These are phyloP conservation scores for Colletotrichum sp. DNA, from an alignment of 2,329 filamentous ascomycete species.

Conservation along the genomic window DNA sequence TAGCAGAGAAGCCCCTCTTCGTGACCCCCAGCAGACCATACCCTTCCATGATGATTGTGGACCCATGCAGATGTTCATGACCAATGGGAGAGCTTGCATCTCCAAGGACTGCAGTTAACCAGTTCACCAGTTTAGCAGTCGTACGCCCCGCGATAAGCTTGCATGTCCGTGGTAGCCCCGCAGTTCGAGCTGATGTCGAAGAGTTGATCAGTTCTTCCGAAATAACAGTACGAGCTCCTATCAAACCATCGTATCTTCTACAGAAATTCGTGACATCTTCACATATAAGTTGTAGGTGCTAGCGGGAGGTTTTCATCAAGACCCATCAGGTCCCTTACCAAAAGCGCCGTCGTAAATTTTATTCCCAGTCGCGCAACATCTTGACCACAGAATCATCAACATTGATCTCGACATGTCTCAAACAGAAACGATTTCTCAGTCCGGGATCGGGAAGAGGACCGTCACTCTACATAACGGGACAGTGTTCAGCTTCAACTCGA, in stretches of 20 bases:
- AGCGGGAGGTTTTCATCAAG: fast-evolving
- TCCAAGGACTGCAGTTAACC: neutral
- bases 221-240: neutral
- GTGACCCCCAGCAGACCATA: neutral
- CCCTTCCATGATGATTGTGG: neutral
- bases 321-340: neutral
- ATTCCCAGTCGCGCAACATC: fast-evolving
- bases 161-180: neutral
- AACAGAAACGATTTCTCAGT: neutral
- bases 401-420: slow-evolving; percentile 4
- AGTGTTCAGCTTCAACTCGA: slow-evolving; percentile 28
- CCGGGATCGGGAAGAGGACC: neutral
- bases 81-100: neutral
- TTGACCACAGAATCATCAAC: too few species aligned
- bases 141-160: neutral
- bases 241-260: too few species aligned
- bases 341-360: neutral
- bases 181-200: neutral
- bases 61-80: neutral
- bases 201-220: neutral
- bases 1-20: neutral
- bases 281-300: fast-evolving
- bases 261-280: neutral
- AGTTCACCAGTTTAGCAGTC: slow-evolving; percentile 16
- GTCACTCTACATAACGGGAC: slow-evolving; percentile 27